A percentile compares a stretch with the other conserved stretches of the same genome.
Conservation (phyloP, 2,329 filamentous ascomycete species). For the Raffaelea arxii region DNA sequence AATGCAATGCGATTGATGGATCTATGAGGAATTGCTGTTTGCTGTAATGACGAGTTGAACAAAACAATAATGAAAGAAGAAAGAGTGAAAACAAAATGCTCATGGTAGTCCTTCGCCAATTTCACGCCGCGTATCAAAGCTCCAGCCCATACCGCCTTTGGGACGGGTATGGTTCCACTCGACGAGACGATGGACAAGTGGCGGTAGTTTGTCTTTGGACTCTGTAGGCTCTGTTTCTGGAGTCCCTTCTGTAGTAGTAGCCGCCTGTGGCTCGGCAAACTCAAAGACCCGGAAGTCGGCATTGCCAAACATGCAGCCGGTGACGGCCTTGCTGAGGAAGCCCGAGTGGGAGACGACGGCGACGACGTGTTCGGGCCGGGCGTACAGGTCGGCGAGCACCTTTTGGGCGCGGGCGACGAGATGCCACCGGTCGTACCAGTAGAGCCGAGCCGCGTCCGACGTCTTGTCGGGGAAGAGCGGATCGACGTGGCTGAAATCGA, state of each 20-base stretch:
- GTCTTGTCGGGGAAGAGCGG: conserved; percentile 55
- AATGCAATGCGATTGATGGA: too few species aligned
- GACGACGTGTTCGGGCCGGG: conserved; percentile 49
- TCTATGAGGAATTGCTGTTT: too few species aligned
- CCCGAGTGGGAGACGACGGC: conserved; percentile 57
- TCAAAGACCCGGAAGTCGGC: conserved; percentile 56
- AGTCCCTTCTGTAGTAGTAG: conserved; percentile 6
- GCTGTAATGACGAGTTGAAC: too few species aligned
- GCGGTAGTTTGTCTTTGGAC: conserved; percentile 5
- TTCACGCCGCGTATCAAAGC: conserved; percentile 24
- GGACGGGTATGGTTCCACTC: conserved; percentile 40
- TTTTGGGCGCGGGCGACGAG: conserved; percentile 45
- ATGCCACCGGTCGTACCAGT: conserved; percentile 41
- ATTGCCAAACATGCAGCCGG: conserved; percentile 47
- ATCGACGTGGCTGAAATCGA: conserved; percentile 49
- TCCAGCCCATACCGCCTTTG: conserved; percentile 42
- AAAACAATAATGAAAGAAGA: too few species aligned
- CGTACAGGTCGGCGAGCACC: conserved; percentile 38
- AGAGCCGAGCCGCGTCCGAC: conserved; percentile 31
- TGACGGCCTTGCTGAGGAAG: conserved; percentile 49
- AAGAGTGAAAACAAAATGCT: too few species aligned
- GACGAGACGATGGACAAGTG: conserved; percentile 19
- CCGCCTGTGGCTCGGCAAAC: conserved; percentile 30
- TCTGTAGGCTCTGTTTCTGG: neutral
- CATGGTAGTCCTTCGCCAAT: conserved; percentile 21